These are phyloP conservation scores for Cystoisospora suis DNA, from an alignment of 169 alveolate species.

Conservation along the genomic window DNA sequence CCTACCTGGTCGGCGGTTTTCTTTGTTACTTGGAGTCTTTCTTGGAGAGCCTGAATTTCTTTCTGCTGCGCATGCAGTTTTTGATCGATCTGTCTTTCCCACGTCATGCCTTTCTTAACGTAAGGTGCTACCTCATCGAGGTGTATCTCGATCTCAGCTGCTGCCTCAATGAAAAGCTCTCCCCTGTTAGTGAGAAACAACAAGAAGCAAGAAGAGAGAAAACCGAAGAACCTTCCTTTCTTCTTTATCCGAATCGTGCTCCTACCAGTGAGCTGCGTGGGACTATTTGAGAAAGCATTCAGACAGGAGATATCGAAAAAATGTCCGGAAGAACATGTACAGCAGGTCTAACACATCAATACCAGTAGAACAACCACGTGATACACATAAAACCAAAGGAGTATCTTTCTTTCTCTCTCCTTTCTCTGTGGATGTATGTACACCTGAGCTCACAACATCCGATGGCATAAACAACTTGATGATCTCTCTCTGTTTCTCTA, in stretches of 20 bases:
- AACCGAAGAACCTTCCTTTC: neutral
- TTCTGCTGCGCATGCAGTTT: neutral
- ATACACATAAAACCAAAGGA: too few relatives aligned
- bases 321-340: too few relatives aligned
- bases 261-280: too few relatives aligned
- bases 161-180: neutral
- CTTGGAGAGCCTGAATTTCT: neutral
- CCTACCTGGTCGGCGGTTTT: slow-evolving; percentile 4
- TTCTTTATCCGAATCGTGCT: neutral
- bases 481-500: too few relatives aligned
- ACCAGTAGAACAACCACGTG: too few relatives aligned
- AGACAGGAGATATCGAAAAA: too few relatives aligned
- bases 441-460: too few relatives aligned
- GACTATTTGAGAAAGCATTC: too few relatives aligned
- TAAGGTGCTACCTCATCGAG: neutral
- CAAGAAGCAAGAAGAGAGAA: neutral
- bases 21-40: neutral
- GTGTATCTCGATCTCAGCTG: neutral
- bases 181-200: neutral
- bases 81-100: neutral
- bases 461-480: too few relatives aligned
- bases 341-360: too few relatives aligned
- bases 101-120: neutral
- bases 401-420: too few relatives aligned
- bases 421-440: too few relatives aligned